phyloP scores from a whole-genome alignment of 73 alveolate species.

The Paramecium biaurelia region DNA sequence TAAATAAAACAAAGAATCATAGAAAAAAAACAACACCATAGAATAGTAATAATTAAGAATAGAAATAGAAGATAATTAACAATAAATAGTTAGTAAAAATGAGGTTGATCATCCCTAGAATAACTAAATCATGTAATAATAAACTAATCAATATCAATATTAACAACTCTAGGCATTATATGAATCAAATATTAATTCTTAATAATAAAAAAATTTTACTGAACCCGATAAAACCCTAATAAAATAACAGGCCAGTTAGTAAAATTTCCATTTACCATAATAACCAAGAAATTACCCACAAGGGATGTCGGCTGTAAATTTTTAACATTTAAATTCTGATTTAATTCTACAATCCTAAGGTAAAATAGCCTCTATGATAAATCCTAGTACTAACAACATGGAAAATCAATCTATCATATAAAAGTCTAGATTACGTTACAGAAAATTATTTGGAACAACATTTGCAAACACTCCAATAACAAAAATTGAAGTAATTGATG shows the following conservation, averaged over 20 bases:
- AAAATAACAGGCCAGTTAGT: not conserved
- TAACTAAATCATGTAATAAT: not conserved
- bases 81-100: not conserved
- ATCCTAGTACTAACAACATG: not conserved
- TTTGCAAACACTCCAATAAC: not conserved
- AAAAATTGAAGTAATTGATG: not conserved
- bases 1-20: not conserved
- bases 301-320: not conserved
- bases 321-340: not conserved
- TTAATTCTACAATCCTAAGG: not conserved
- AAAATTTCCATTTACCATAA: not conserved
- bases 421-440: not conserved
- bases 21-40: not conserved
- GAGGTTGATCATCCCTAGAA: not conserved
- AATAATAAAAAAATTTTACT: not conserved
- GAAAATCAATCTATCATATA: not conserved
- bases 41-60: not conserved
- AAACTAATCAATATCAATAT: not conserved
- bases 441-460: not conserved
- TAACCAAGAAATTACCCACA: not conserved
- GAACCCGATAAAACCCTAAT: not conserved
- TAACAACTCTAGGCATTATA: not conserved
- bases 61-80: not conserved
- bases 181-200: not conserved
- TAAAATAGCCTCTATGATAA: not conserved